Conservation (phyloP, 306 rosid species). For the Malus fusca region DNA sequence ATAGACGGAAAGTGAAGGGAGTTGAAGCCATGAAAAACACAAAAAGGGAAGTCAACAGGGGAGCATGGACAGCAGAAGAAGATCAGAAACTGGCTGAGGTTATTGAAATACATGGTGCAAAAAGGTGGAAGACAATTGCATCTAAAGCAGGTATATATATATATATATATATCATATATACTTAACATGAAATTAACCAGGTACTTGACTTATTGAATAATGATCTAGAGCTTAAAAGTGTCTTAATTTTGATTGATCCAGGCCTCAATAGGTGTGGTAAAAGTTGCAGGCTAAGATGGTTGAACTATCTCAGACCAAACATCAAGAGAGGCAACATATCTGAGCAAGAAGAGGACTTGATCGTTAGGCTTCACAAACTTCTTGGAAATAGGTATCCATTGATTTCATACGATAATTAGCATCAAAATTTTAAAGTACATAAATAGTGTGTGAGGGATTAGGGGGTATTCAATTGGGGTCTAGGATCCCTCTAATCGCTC, state of each 20-base stretch:
- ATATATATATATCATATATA: neutral
- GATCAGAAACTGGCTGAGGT: constrained; percentile 49
- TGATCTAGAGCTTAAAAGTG: constrained; percentile 1
- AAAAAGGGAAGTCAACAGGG: constrained; percentile 37
- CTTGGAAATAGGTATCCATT: constrained; percentile 47
- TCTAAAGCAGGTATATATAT: constrained; percentile 42
- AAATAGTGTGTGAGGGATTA: neutral
- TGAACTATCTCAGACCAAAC: constrained; percentile 61
- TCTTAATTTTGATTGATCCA: constrained; percentile 10
- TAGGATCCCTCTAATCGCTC: neutral
- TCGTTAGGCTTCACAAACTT: constrained; percentile 58
- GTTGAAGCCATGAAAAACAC: neutral
- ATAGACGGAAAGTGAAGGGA: constrained; percentile 4
- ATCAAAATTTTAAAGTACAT: neutral
- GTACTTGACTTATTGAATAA: neutral
- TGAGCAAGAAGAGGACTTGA: constrained; percentile 65
- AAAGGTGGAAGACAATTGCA: constrained; percentile 47
- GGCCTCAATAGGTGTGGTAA: constrained; percentile 56
- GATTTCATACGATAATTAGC: neutral
- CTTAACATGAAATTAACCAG: neutral
- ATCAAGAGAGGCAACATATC: constrained; percentile 66
- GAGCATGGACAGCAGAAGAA: constrained; percentile 59
- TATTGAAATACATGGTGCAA: constrained; percentile 47
- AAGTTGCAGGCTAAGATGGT: constrained; percentile 64
- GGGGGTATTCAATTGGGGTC: neutral